Conservation (phyloP, 2,329 filamentous ascomycete genomes). For the Thielaviopsis musarum region DNA sequence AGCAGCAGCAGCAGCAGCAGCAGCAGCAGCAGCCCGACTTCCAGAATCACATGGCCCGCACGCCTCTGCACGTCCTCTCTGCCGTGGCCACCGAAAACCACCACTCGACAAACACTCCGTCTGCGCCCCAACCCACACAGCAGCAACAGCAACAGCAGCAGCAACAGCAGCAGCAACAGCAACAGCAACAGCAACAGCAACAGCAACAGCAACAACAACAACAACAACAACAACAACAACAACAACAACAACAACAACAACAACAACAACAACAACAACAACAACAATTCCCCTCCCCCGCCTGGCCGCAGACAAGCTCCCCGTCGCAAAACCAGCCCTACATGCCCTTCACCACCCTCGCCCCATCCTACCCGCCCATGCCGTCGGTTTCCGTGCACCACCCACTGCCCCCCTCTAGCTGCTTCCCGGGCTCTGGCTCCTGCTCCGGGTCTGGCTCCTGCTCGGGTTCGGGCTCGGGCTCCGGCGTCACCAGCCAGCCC, state of each 20-base stretch:
- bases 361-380: not conserved
- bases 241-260: not conserved
- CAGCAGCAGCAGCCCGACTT: constrained; percentile 12
- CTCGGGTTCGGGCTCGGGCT: too few relatives aligned
- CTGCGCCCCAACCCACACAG: not conserved
- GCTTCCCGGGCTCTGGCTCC: not conserved
- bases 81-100: constrained; percentile 3
- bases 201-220: not conserved
- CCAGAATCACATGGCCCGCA: not conserved
- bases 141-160: not conserved
- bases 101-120: not conserved
- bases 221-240: not conserved
- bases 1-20: constrained; percentile 9
- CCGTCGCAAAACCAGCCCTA: not conserved
- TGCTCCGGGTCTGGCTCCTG: too few relatives aligned
- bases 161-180: too few relatives aligned
- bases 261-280: not conserved
- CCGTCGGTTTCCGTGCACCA: not conserved
- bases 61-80: constrained; percentile 10
- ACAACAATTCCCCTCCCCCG: not conserved
- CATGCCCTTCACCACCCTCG: not conserved
- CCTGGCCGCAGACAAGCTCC: not conserved
- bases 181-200: not conserved
- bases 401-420: not conserved
- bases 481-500: not conserved